Base-by-base conservation (phyloP, 176 grass and related monocot species). In the Triticum dicoccoides region DNA sequence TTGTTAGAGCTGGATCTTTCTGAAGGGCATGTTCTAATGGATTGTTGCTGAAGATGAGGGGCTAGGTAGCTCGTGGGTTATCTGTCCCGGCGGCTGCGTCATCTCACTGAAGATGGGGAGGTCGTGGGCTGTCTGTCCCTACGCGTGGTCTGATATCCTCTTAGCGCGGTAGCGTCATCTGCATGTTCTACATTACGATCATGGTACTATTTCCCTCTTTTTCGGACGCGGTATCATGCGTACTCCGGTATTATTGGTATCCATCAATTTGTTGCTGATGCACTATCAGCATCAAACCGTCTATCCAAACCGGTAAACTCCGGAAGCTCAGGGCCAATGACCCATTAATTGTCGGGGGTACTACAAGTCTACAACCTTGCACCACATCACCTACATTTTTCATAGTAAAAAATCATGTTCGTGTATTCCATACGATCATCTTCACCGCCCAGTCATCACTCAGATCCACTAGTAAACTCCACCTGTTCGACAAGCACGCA, bases 111-210 rank as follows among this genome's bases (percentile, higher is more conserved):
- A 51, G 73, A 51, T 30, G 44, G 44, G 24, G 24, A 51, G 44
- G 49, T 70, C 52, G 64, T 78, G 80, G 87, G 80, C 37, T 62
- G 2, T 54, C 64, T 78, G 64, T 71, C 82, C 51, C 7, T 5
- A 12, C 64, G 14, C 80, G 25, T 71, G 37, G 70, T 72, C 17
- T 51, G 37, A 62, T 77, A 6, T 15, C 25, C 20, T 56, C 8
- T 1, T 13, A 34, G 15, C 3, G 3, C 2, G 54, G 8, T 9
- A 13, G 30, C 12, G 11, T 1, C 79, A 6, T 75, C 45, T 63
- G 81, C 86, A 59, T 56, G 61, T 38, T 78, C 6, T 41, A 8
- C 10, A 18, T 34, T 45, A 34, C 18, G 63, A 88, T 51, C 44
- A 52, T 76, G 42, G 24, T 30, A 75, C 24, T 15, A 52, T 52